Conservation (phyloP, 495 filamentous ascomycete genomes). For the Mytilinidion resinicola region DNA sequence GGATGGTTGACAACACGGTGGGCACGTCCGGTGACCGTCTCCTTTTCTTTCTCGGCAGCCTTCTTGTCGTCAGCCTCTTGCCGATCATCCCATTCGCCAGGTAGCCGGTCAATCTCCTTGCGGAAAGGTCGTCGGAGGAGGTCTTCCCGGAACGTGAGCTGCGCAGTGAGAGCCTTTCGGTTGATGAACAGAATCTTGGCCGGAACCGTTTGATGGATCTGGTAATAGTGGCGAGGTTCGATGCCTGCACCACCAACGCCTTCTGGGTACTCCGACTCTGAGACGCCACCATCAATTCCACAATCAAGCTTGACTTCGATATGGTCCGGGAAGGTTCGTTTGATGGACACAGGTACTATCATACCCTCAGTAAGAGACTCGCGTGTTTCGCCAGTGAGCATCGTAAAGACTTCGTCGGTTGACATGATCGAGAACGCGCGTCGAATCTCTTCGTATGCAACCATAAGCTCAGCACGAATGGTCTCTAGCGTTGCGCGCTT, state of each 20-base stretch:
- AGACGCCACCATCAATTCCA: conserved; percentile 82
- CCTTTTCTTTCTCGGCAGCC: conserved; percentile 64
- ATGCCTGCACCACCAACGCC: conserved; percentile 48
- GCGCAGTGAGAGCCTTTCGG: conserved; percentile 70
- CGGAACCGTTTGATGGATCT: conserved; percentile 72
- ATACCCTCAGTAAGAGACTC: conserved; percentile 80
- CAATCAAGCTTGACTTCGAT: conserved; percentile 90
- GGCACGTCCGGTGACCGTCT: conserved; percentile 70
- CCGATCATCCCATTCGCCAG: conserved; percentile 76
- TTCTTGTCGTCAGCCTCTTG: conserved; percentile 76
- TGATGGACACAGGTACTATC: conserved; percentile 84
- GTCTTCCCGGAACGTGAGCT: conserved; percentile 76
- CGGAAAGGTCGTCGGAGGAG: conserved; percentile 64
- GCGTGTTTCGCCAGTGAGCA: conserved; percentile 88
- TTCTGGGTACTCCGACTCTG: conserved; percentile 63
- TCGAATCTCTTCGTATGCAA: conserved; percentile 89
- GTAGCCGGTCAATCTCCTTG: conserved; percentile 59
- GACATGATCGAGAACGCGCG: conserved; percentile 66
- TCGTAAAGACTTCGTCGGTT: conserved; percentile 85
- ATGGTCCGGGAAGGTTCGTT: conserved; percentile 82
- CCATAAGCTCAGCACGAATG: conserved; percentile 85
- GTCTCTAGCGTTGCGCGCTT: conserved; percentile 96
- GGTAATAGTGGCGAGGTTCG: conserved; percentile 49
- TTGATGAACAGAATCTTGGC: conserved; percentile 84
- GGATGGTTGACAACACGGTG: conserved; percentile 96